These are phyloP conservation scores for Phytophthora tubulina DNA, from an alignment of 352 stramenopile genomes.

Conservation along the genomic window DNA sequence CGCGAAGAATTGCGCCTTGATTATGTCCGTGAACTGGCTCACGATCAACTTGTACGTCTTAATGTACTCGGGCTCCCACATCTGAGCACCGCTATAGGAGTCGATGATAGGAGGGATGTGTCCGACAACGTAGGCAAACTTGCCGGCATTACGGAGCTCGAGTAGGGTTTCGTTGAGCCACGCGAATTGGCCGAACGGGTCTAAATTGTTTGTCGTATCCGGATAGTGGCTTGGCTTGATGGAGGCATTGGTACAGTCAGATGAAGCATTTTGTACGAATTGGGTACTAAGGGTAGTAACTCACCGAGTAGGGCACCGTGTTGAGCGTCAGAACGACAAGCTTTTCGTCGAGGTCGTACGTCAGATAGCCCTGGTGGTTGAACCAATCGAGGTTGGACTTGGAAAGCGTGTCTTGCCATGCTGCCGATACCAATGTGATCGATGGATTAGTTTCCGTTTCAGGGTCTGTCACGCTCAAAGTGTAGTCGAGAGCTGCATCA, in stretches of 20 bases:
- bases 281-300: neutral
- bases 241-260: slow-evolving; percentile 6
- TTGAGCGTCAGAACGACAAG: slow-evolving; percentile 78
- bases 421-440: slow-evolving; percentile 57
- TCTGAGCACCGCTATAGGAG: slow-evolving; percentile 79
- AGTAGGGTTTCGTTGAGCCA: slow-evolving; percentile 85
- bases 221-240: slow-evolving; percentile 68
- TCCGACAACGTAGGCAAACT: slow-evolving; percentile 86
- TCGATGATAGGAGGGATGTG: slow-evolving; percentile 93
- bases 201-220: slow-evolving; percentile 59
- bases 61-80: slow-evolving; percentile 90
- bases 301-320: slow-evolving; percentile 79
- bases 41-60: slow-evolving; percentile 80
- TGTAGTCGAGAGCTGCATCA: slow-evolving; percentile 63
- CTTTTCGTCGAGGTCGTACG: slow-evolving; percentile 68
- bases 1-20: slow-evolving; percentile 91
- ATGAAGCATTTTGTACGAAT: neutral
- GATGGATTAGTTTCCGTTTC: slow-evolving; percentile 55
- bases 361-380: slow-evolving; percentile 60
- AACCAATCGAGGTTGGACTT: slow-evolving; percentile 62
- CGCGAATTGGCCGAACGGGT: slow-evolving; percentile 92
- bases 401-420: slow-evolving; percentile 62
- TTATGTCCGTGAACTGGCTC: slow-evolving; percentile 53
- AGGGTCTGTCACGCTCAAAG: slow-evolving; percentile 76
- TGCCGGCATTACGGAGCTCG: slow-evolving; percentile 44